These are phyloP conservation scores for Emydomyces testavorans DNA, from an alignment of 2,329 filamentous ascomycete genomes.

Conservation along the genomic window DNA sequence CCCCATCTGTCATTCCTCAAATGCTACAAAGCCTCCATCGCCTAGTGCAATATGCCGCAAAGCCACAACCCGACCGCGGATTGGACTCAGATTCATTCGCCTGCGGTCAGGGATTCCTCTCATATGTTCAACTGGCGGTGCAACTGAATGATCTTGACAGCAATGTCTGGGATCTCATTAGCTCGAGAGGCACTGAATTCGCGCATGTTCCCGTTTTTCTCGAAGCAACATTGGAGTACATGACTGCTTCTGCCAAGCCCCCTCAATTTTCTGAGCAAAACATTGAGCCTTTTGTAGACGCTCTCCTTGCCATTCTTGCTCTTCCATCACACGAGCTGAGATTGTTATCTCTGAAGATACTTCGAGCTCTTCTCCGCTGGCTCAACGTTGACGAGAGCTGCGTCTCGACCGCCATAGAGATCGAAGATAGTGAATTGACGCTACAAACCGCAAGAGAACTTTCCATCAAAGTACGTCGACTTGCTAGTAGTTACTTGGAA, in stretches of 20 bases:
- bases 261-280: conserved; percentile 41
- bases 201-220: conserved; percentile 55
- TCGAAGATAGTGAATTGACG: conserved; percentile 68
- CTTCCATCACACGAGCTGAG: conserved; percentile 65
- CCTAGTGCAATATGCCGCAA: conserved; percentile 54
- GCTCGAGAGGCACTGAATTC: conserved; percentile 55
- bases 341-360: conserved; percentile 58
- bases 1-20: conserved; percentile 54
- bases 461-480: conserved; percentile 73
- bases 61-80: conserved; percentile 47
- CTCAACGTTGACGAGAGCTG: conserved; percentile 38
- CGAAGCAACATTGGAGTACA: conserved; percentile 47
- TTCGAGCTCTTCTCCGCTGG: conserved; percentile 48
- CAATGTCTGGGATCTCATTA: conserved; percentile 53
- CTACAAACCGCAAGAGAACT: conserved; percentile 65
- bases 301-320: conserved; percentile 61
- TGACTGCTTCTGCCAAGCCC: conserved; percentile 23
- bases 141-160: conserved; percentile 48
- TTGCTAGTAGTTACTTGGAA: conserved; percentile 53
- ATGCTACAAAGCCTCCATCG: conserved; percentile 54
- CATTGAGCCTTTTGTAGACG: conserved; percentile 50
- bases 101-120: conserved; percentile 60
- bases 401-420: conserved; percentile 55
- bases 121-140: conserved; percentile 56
- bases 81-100: conserved; percentile 61